phyloP scores from a whole-genome alignment of 768 basidiomycete species.

The Lactarius trivialis region DNA sequence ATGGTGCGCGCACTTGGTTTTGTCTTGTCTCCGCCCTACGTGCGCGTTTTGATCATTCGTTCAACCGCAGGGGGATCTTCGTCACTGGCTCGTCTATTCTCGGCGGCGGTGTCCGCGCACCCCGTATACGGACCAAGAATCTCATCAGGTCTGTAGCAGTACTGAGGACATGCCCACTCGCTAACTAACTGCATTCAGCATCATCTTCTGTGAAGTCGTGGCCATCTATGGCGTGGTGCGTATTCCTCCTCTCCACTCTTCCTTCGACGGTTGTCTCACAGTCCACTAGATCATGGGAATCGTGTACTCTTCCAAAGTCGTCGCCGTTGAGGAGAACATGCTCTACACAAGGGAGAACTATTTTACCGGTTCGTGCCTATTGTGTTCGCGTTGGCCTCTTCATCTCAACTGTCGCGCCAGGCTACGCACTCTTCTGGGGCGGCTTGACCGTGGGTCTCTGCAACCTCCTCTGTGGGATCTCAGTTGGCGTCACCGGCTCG shows the following conservation, averaged over 20 bases:
- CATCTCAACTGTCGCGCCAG: constrained; percentile 33
- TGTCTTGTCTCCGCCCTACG: neutral
- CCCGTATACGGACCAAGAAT: constrained; percentile 95
- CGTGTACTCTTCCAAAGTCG: constrained; percentile 84
- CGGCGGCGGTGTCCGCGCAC: constrained; percentile 90
- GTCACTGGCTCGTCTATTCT: constrained; percentile 95
- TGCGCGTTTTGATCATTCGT: neutral
- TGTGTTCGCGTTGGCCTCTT: constrained; percentile 1
- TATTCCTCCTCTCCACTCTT: neutral
- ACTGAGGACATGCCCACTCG: neutral
- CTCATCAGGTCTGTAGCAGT: constrained; percentile 68
- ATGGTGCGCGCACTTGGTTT: constrained; percentile 55
- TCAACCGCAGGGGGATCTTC: constrained; percentile 81
- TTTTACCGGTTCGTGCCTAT: constrained; percentile 61
- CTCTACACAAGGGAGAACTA: constrained; percentile 86
- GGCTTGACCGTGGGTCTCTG: constrained; percentile 91
- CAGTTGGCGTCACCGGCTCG: constrained; percentile 91
- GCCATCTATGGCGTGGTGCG: constrained; percentile 95
- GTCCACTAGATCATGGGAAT: constrained; percentile 85
- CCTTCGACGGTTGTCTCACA: neutral
- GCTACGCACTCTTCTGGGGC: constrained; percentile 94
- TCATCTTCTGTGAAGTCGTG: constrained; percentile 99
- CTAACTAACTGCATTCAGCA: constrained; percentile 43
- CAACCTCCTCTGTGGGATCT: constrained; percentile 91
- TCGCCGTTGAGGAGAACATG: constrained; percentile 47